Evolutionary conservation across 139 green algal genomes (phyloP), one percentile per base, ranked within the genome.

Genomic region (Pseudopediastrum boryanum): DNA sequence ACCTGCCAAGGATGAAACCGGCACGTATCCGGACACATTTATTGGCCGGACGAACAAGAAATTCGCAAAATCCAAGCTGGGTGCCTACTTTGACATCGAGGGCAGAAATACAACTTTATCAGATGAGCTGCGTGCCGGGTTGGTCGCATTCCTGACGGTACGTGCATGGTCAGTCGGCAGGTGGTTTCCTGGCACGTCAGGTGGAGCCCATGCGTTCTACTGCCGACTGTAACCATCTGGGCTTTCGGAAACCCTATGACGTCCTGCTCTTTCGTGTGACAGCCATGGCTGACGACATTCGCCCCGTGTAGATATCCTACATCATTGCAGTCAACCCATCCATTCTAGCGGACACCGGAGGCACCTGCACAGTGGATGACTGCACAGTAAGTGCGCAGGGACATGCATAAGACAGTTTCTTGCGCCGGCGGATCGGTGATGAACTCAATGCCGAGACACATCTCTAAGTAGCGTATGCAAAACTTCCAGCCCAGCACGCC

Each of bases 71-170:
- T 66, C 50, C 69, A 77, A 64, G 69, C 29, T 70, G 5, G 71
- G 71, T 23, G 35, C 29, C 12, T 78, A 70, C 71, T 78, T 78
- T 59, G 71, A 78, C 71, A 46, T 78, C 39, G 71, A 78, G 54
- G 54, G 56, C 16, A 54, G 90, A 39, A 84, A 79, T 31, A 82
- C 89, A 0, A 85, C 58, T 39, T 73, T 95, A 33, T 91, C 69
- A 5, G 87, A 82, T 3, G 92, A 96, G 85, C 35, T 94, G 23
- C 73, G 87, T 1, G 91, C 89, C 0, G 92, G 92, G n/a, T 81
- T 75, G 9, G 89, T 94, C 13, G 93, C 91, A 12, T 96, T 96
- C 68, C 81, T 96, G 5, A 95, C 93, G n/a, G n/a, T n/a, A n/a
- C n/a, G n/a, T n/a, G n/a, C n/a, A n/a, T n/a, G n/a, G n/a, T n/a